Evolutionary conservation across 768 basidiomycete species (phyloP).

Genomic region (Cubamyces lactineus): DNA sequence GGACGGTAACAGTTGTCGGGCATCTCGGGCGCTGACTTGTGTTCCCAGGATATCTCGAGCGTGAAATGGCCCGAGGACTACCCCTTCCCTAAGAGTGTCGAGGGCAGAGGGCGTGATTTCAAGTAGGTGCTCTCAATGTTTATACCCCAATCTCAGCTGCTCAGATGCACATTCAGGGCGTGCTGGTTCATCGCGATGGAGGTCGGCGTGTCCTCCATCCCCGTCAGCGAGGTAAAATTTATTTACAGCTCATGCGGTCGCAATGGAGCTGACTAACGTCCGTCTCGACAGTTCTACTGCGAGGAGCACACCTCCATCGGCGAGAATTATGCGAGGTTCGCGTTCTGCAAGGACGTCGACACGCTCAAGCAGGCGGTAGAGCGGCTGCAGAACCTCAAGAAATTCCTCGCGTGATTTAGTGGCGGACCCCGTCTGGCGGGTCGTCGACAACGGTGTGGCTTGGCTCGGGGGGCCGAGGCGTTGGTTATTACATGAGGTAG

Average conservation of each 20-base stretch:
- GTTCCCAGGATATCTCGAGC: constrained; percentile 67
- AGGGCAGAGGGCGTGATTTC: constrained; percentile 88
- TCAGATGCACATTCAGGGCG: constrained; percentile 50
- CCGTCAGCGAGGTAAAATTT: constrained; percentile 86
- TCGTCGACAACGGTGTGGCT: too few relatives aligned
- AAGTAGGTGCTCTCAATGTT: constrained; percentile 46
- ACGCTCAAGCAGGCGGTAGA: constrained; percentile 83
- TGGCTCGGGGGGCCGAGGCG: too few relatives aligned
- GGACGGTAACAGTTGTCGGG: neutral
- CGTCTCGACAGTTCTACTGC: constrained; percentile 78
- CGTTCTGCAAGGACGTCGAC: constrained; percentile 94
- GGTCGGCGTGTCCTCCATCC: constrained; percentile 90
- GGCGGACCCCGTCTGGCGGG: neutral
- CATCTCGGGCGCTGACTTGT: neutral
- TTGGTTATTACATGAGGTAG: neutral
- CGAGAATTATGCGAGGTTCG: constrained; percentile 85
- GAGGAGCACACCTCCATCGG: constrained; percentile 84
- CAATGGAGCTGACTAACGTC: constrained; percentile 7
- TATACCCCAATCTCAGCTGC: neutral
- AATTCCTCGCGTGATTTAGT: constrained; percentile 50
- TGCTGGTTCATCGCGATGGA: constrained; percentile 95
- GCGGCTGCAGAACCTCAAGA: constrained; percentile 73
- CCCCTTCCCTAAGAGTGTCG: constrained; percentile 73
- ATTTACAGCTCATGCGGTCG: constrained; percentile 5
- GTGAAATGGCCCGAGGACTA: constrained; percentile 85